phyloP scores from a whole-genome alignment of 1,284 basidiomycete species.

The Tylopilus sp. region DNA sequence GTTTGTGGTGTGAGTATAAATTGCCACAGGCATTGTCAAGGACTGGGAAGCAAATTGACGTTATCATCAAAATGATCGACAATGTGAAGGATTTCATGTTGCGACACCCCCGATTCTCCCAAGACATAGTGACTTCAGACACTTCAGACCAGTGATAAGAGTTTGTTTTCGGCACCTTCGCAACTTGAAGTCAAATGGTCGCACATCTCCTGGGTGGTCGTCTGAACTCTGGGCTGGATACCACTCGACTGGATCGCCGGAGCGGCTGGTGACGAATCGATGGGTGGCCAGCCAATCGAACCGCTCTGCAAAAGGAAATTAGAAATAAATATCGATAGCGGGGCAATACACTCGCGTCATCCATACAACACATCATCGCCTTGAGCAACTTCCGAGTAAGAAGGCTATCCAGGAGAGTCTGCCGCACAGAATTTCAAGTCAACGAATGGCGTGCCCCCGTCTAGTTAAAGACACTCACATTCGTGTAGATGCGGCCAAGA shows the following conservation, averaged over 20 bases:
- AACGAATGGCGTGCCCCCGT: background rate
- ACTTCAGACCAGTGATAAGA: too few relatives aligned
- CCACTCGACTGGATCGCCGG: background rate
- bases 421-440: background rate
- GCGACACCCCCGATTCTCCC: too few relatives aligned
- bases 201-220: background rate
- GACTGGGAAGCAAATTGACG: too few relatives aligned
- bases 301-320: background rate
- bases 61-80: too few relatives aligned
- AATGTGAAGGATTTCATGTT: too few relatives aligned
- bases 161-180: too few relatives aligned
- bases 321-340: background rate
- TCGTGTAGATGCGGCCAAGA: conserved; percentile 36
- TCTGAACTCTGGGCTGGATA: background rate
- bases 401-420: background rate
- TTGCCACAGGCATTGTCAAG: too few relatives aligned
- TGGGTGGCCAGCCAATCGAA: background rate
- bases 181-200: too few relatives aligned
- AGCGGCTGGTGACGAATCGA: background rate
- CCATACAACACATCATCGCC: background rate
- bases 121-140: too few relatives aligned
- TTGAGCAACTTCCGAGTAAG: background rate
- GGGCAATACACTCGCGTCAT: background rate
- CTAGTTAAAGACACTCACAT: conserved; percentile 17
- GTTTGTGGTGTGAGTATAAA: too few relatives aligned